Conservation (phyloP, 148 eudicot species). For the Rhododendron griersonianum region DNA sequence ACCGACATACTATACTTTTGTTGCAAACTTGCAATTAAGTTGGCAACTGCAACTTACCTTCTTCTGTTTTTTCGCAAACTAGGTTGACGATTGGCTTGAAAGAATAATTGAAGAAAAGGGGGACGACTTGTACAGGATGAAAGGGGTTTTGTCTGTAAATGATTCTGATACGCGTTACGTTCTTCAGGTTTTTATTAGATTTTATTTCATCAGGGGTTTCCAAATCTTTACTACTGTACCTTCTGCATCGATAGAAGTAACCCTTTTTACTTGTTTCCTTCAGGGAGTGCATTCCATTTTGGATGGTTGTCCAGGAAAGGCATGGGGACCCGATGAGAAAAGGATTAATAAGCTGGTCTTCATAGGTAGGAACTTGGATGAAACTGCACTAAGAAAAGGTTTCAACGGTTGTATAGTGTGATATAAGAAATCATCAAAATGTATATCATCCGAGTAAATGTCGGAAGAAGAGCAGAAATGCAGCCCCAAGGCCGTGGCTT, state of each 20-base stretch:
- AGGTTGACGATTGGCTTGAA: constrained; percentile 98
- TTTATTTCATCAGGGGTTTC: background rate
- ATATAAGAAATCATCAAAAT: background rate
- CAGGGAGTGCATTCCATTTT: constrained; percentile 88
- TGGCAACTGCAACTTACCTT: background rate
- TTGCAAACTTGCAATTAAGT: background rate
- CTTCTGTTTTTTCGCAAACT: constrained; percentile 9
- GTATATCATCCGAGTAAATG: background rate
- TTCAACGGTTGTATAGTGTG: constrained; percentile 77
- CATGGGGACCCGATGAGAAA: constrained; percentile 80
- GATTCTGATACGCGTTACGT: constrained; percentile 71
- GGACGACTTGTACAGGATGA: constrained; percentile 85
- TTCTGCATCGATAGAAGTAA: background rate
- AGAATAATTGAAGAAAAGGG: constrained; percentile 82
- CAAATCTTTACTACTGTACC: too few relatives aligned
- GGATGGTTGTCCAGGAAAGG: constrained; percentile 85
- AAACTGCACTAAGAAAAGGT: constrained; percentile 66
- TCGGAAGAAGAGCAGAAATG: background rate
- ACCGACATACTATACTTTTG: background rate
- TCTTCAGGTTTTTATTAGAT: constrained; percentile 54
- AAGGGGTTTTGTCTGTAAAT: constrained; percentile 72
- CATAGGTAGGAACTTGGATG: constrained; percentile 84
- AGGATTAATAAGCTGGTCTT: constrained; percentile 79
- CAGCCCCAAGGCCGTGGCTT: background rate
- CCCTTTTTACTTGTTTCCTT: constrained; percentile 6